Conservation (phyloP, 768 basidiomycete species). For the Flagelloscypha sp. region DNA sequence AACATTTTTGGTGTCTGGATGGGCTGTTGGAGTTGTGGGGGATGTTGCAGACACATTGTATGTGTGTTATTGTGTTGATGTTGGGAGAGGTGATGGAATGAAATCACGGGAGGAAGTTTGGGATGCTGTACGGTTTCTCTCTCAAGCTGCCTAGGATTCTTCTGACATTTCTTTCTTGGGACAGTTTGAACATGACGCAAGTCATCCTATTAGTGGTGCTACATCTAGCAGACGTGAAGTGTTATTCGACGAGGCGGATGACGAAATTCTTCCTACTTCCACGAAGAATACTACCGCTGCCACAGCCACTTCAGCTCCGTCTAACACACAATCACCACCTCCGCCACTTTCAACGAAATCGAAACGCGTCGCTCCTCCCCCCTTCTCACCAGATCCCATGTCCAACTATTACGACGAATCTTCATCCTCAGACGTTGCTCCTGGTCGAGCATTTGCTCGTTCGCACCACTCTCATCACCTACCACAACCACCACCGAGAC, state of each 20-base stretch:
- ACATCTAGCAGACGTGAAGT: slow-evolving; percentile 1
- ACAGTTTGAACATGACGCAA: slow-evolving; percentile 6
- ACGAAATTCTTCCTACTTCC: slow-evolving; percentile 8
- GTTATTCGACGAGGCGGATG: slow-evolving; percentile 3
- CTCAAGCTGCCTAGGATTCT: slow-evolving; percentile 4
- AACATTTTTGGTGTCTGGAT: slow-evolving; percentile 74
- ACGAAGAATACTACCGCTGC: slow-evolving; percentile 9
- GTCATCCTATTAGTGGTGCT: slow-evolving; percentile 4
- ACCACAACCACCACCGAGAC: slow-evolving; percentile 4
- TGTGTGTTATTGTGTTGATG: slow-evolving; percentile 61
- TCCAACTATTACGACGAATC: slow-evolving; percentile 7
- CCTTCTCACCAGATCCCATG: slow-evolving; percentile 8
- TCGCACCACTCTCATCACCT: slow-evolving; percentile 3
- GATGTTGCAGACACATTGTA: slow-evolving; percentile 66
- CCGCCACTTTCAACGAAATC: slow-evolving; percentile 4
- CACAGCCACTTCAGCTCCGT: slow-evolving; percentile 8
- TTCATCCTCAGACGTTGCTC: slow-evolving; percentile 11
- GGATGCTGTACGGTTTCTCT: slow-evolving; percentile 23
- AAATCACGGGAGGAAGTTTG: slow-evolving; percentile 35
- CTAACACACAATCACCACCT: slow-evolving; percentile 8
- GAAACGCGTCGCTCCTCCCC: slow-evolving; percentile 3
- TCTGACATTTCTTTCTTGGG: slow-evolving; percentile 5
- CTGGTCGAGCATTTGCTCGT: slow-evolving; percentile 11
- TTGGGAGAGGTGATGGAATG: slow-evolving; percentile 37
- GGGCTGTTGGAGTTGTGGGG: slow-evolving; percentile 73